Base-by-base conservation (phyloP, 768 basidiomycete genomes). In the Panaeolus papilionaceus region DNA sequence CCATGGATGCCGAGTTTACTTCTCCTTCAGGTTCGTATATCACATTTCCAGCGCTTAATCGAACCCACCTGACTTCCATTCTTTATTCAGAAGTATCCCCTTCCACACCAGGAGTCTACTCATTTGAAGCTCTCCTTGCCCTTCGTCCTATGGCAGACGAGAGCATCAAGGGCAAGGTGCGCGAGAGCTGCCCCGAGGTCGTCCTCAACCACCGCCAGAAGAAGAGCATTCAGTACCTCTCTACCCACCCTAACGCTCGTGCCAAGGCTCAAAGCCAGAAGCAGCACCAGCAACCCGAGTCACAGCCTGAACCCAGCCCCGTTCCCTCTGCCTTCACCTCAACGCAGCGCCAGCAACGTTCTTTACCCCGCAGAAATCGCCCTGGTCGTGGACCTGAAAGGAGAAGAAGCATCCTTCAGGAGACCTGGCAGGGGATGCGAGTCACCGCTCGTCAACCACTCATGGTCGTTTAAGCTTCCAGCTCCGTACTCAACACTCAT, bases 181-280 rank as follows among this genome's bases (percentile, higher is more conserved):
- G 54, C 16, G 54, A 58, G 26, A 37, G 28, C 26, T 58, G 54
- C 54, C 54, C 54, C 12, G 54, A 58, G 28, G 54, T 58, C n/a
- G 6, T 58, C 14, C 33, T 58, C 28, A 58, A 58, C 54, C 54
- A 37, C 54, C 26, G 54, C 26, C 26, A 28, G 54, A 58, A 58
- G 54, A 58, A 58, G 54, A 58, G 54, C 54, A 33, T 58, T 16
- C 54, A 58, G 14, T 58, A 58, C 14, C 54, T 58, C 11, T 28
- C 11, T 6, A 58, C 14, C n/a, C 54, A 58, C 33, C 28, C 54
- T 33, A 9, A 58, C 12, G 28, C 54, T 58, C 54, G 54, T 4
- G 6, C 26, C 26, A 23, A 23, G 26, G 12, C 12, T 58, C 54
- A 58, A 5, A 23, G 5, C 28, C 14, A 28, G 10, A 58, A 58